Evolutionary conservation across 163 green algal species (phyloP).

Genomic region (Trebouxia gelatinosa): DNA sequence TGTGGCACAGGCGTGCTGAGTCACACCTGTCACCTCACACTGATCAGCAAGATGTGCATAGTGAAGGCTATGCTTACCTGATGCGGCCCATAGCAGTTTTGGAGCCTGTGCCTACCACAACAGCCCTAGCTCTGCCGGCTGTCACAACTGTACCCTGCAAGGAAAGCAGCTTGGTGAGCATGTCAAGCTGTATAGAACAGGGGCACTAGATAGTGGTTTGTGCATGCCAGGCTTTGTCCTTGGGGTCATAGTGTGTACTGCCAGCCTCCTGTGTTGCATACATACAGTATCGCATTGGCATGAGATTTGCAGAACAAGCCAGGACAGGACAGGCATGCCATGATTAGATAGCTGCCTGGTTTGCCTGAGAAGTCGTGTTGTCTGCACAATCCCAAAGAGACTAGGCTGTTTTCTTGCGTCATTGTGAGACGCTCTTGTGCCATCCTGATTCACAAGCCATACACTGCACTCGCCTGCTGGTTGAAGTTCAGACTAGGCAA

Average conservation of each 20-base stretch:
- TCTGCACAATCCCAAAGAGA: too few relatives aligned
- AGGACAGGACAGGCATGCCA: too few relatives aligned
- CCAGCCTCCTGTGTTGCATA: too few relatives aligned
- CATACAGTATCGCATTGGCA: too few relatives aligned
- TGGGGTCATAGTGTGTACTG: neutral
- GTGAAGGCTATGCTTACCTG: constrained; percentile 35
- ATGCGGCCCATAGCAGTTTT: constrained; percentile 70
- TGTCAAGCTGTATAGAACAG: neutral
- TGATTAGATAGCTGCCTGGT: too few relatives aligned
- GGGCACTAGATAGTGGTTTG: neutral
- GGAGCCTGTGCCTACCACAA: constrained; percentile 58
- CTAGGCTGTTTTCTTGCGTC: too few relatives aligned
- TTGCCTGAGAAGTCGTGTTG: too few relatives aligned
- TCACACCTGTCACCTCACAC: neutral
- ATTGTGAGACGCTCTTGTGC: too few relatives aligned
- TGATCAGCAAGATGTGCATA: constrained; percentile 4
- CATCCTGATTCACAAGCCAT: too few relatives aligned
- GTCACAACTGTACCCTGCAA: constrained; percentile 75
- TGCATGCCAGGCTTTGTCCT: neutral
- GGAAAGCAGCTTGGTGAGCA: neutral
- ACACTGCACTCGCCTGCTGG: too few relatives aligned
- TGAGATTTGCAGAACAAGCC: too few relatives aligned
- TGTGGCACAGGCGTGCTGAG: neutral
- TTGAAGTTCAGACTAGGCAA: too few relatives aligned
- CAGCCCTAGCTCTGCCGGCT: constrained; percentile 54